Conservation (phyloP, 2,329 filamentous ascomycete genomes). For the Byssothecium circinans region DNA sequence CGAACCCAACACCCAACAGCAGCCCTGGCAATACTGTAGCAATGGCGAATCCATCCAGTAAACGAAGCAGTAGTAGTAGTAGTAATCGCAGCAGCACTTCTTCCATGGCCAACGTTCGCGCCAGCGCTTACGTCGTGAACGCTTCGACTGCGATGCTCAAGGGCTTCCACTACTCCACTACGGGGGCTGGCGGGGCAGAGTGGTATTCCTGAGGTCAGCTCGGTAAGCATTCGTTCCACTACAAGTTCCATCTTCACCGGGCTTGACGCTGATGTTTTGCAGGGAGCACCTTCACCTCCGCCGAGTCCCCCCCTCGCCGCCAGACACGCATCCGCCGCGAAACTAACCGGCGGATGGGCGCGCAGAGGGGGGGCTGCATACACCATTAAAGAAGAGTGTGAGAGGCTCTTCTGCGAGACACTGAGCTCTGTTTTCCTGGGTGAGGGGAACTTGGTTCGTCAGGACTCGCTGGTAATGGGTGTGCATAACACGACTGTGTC, state of each 20-base stretch:
- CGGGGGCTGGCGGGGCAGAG: constrained; percentile 68
- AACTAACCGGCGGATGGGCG: constrained; percentile 51
- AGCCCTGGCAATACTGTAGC: constrained; percentile 52
- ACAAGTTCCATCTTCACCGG: neutral
- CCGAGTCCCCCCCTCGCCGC: constrained; percentile 88
- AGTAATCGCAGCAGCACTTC: constrained; percentile 62
- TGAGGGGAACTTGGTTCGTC: constrained; percentile 79
- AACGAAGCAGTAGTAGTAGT: constrained; percentile 73
- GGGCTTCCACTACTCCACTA: constrained; percentile 95
- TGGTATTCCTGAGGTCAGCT: constrained; percentile 52
- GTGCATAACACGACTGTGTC: constrained; percentile 49
- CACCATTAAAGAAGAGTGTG: constrained; percentile 98
- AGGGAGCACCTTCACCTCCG: constrained; percentile 81
- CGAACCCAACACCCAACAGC: constrained; percentile 14
- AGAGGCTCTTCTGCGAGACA: constrained; percentile 99
- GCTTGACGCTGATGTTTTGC: constrained; percentile 32
- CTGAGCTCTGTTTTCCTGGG: constrained; percentile 92
- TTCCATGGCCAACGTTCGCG: constrained; percentile 75
- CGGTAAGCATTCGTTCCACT: constrained; percentile 32
- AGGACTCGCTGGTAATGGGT: constrained; percentile 87
- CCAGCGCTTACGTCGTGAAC: constrained; percentile 88
- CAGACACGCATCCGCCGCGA: constrained; percentile 61
- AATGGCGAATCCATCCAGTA: constrained; percentile 72
- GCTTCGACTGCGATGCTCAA: constrained; percentile 67
- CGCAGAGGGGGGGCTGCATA: constrained; percentile 86